Evolutionary conservation across 208 protist genomes (phyloP).

Genomic region (Borovskyia barvae): DNA sequence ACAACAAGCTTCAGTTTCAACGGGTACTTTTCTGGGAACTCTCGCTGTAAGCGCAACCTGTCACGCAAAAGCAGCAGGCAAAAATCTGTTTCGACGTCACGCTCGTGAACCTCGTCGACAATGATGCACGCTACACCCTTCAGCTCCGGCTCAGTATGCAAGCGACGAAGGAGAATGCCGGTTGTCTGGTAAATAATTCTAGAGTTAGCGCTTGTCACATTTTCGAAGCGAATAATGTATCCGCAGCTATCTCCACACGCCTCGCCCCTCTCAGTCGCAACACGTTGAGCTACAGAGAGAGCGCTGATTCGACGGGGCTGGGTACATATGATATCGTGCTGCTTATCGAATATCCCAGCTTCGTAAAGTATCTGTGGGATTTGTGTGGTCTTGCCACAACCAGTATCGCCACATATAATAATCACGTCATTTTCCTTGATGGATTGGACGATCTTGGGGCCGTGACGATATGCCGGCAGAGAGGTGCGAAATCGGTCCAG

Average conservation of each 20-base stretch:
- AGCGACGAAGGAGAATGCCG: conserved; percentile 97
- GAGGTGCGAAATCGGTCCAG: conserved; percentile 57
- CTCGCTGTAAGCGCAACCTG: conserved; percentile 48
- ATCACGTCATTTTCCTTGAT: conserved; percentile 64
- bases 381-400: conserved; percentile 97
- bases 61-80: conserved; percentile 75
- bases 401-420: conserved; percentile 96
- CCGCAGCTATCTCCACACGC: conserved; percentile 83
- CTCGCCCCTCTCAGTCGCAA: conserved; percentile 84
- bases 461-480: conserved; percentile 54
- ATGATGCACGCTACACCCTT: conserved; percentile 76
- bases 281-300: conserved; percentile 87
- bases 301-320: conserved; percentile 91
- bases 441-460: conserved; percentile 52
- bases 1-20: conserved; percentile 95
- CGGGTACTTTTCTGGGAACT: conserved; percentile 34
- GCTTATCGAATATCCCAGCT: conserved; percentile 54
- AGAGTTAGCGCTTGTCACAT: conserved; percentile 74
- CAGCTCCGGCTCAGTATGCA: conserved; percentile 92
- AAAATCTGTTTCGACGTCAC: conserved; percentile 86
- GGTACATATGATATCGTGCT: conserved; percentile 74
- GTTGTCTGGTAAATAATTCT: conserved; percentile 98
- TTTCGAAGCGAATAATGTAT: conserved; percentile 90
- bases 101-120: conserved; percentile 89
- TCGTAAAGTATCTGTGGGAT: conserved; percentile 87